phyloP scores from a whole-genome alignment of 1,139 yeast species.

The Yarrowia galli region DNA sequence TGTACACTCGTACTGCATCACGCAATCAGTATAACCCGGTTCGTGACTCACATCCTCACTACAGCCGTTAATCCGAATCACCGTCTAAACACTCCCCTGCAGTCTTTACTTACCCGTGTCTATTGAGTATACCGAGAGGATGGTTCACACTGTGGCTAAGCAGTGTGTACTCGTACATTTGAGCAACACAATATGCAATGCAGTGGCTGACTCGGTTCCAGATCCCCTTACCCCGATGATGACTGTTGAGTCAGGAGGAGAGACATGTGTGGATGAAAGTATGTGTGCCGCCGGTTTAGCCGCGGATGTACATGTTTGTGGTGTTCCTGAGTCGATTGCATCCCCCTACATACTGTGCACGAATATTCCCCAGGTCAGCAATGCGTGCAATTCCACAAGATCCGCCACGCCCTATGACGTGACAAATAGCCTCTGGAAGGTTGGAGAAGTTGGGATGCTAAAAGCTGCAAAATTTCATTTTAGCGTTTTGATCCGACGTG shows the following conservation, averaged over 20 bases:
- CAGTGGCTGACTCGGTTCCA: slow-evolving; percentile 37
- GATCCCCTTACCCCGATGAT: slow-evolving; percentile 5
- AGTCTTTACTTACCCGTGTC: slow-evolving; percentile 15
- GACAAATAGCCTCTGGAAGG: slow-evolving; percentile 20
- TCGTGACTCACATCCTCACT: too few species aligned
- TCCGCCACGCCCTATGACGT: too few species aligned
- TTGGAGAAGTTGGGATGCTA: slow-evolving; percentile 11
- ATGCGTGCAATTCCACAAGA: too few species aligned
- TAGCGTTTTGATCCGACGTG: slow-evolving; percentile 32
- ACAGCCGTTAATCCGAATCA: too few species aligned
- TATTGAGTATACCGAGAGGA: too few species aligned
- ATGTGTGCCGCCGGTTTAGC: neutral
- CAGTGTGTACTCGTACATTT: neutral
- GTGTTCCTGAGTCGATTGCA: neutral
- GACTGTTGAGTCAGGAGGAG: too few species aligned
- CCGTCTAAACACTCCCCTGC: too few species aligned
- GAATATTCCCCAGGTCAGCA: neutral
- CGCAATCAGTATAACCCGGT: too few species aligned
- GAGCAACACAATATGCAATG: slow-evolving; percentile 30
- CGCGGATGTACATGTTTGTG: too few species aligned
- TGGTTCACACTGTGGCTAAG: slow-evolving; percentile 26
- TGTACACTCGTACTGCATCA: too few species aligned
- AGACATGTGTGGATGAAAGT: slow-evolving; percentile 1
- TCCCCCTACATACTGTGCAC: too few species aligned
- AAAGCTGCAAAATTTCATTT: slow-evolving; percentile 26